phyloP scores from a whole-genome alignment of 2,329 filamentous ascomycete species.

The Botryosphaeria dothidea region DNA sequence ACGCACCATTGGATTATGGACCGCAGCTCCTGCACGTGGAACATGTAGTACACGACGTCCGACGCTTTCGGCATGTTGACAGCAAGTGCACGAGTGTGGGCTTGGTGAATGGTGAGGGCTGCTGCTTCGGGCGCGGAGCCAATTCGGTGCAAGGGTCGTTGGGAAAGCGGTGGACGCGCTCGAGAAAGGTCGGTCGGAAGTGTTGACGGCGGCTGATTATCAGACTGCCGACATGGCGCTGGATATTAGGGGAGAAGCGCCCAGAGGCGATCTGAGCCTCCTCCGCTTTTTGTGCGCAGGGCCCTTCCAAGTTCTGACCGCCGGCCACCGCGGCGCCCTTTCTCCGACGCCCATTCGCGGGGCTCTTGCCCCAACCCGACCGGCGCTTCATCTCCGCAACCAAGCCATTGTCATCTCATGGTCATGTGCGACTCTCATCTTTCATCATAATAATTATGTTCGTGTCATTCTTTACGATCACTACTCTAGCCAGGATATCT shows the following conservation, averaged over 20 bases:
- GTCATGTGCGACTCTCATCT: not conserved
- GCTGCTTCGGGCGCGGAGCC: not conserved
- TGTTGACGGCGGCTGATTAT: not conserved
- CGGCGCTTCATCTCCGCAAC: not conserved
- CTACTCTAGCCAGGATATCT: not conserved
- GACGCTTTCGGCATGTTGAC: constrained; percentile 39
- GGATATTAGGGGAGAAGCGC: constrained; percentile 7
- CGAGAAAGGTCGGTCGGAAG: not conserved
- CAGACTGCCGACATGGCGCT: not conserved
- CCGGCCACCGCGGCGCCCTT: not conserved
- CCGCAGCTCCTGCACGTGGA: constrained; percentile 77
- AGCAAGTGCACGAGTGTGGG: not conserved
- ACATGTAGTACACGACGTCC: constrained; percentile 67
- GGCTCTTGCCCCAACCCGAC: not conserved
- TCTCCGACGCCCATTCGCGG: not conserved
- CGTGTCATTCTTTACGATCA: not conserved
- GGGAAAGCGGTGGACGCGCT: not conserved
- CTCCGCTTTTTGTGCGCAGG: constrained; percentile 12
- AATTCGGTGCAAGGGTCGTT: not conserved
- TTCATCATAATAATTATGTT: not conserved
- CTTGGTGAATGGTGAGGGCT: not conserved
- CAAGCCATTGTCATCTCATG: not conserved
- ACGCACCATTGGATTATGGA: constrained; percentile 84
- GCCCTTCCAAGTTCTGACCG: not conserved
- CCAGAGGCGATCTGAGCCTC: constrained; percentile 10